These are phyloP conservation scores for Ophiostoma australiae DNA, from an alignment of 2,329 filamentous ascomycete genomes.

Conservation along the genomic window DNA sequence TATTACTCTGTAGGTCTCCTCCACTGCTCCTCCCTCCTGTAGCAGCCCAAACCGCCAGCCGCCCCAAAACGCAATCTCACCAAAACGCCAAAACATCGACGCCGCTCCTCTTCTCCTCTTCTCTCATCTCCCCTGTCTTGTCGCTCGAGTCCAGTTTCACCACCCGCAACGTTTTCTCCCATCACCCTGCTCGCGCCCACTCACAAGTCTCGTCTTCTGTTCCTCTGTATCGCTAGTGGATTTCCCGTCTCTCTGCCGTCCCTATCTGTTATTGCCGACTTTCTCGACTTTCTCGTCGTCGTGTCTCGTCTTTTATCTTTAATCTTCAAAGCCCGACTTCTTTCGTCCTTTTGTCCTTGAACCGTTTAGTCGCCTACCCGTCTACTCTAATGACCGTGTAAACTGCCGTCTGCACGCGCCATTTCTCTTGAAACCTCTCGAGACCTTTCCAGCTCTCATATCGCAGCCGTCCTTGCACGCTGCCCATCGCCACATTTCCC, in stretches of 20 bases:
- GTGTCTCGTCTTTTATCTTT: background rate
- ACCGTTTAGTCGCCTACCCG: background rate
- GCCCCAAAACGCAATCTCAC: constrained; percentile 21
- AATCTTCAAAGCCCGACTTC: background rate
- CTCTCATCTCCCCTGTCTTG: constrained; percentile 7
- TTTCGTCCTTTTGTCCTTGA: background rate
- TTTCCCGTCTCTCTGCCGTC: background rate
- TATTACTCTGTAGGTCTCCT: background rate
- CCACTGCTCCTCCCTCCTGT: constrained; percentile 11
- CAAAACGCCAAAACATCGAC: constrained; percentile 4
- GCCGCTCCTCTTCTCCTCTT: background rate
- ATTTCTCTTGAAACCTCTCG: background rate
- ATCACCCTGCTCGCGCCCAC: background rate
- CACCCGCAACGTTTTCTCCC: background rate
- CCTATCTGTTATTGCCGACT: background rate
- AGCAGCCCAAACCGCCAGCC: constrained; percentile 18
- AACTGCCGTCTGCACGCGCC: background rate
- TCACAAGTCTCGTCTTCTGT: background rate
- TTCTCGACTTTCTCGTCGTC: constrained; percentile 2
- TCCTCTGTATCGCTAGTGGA: background rate
- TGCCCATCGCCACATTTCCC: background rate
- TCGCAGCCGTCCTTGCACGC: constrained; percentile 1
- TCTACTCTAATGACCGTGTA: background rate
- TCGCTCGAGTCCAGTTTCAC: background rate
- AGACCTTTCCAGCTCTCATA: background rate